Base-by-base conservation (phyloP, 1,284 basidiomycete species). In the Ganoderma sinense region DNA sequence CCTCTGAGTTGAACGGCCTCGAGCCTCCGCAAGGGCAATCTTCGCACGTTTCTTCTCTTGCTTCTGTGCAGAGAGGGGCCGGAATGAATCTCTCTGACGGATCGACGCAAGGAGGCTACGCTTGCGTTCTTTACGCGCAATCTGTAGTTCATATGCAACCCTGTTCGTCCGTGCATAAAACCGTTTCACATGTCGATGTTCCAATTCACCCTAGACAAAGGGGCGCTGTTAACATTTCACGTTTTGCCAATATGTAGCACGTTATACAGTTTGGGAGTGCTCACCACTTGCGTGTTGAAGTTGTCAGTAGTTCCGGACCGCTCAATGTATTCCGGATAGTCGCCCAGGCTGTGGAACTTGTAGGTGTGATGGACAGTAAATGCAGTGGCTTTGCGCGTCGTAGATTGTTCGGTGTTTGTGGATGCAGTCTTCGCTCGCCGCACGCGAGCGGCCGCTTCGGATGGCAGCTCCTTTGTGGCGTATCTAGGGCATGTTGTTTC, bases 271-370 rank as follows among this genome's bases (percentile, higher is more conserved):
- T n/a, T n/a, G n/a, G n/a, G n/a, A n/a, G n/a, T n/a, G n/a, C 62
- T 36, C 29, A 67, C 66, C 26, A 60, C 48, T 33, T 67, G 62
- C 10, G 66, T 64, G 13, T 29, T 39, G 1, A 2, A 81, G 8
- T 71, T 77, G 39, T 84, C 83, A 2, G 78, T 80, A 1, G 81
- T 82, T 0, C 83, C 81, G 59, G 74, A 77, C 2, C 45, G 43
- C 10, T 65, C 56, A 7, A 85, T 82, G 0, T 74, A 67, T 0
- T 11, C 40, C 0, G 76, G 60, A 66, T 82, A 82, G 62, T 84
- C 77, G 0, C 82, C 69, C 1, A 53, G 45, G 7, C 36, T 20
- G 64, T 84, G 83, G 0, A 78, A 62, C 63, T 85, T 84, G 68
- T 75, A 74, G 0, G 79, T 80, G 6, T 70, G 61, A 39, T 20